Evolutionary conservation across 1,284 basidiomycete genomes (phyloP).

Genomic region (Gastroboletus turbinatus): DNA sequence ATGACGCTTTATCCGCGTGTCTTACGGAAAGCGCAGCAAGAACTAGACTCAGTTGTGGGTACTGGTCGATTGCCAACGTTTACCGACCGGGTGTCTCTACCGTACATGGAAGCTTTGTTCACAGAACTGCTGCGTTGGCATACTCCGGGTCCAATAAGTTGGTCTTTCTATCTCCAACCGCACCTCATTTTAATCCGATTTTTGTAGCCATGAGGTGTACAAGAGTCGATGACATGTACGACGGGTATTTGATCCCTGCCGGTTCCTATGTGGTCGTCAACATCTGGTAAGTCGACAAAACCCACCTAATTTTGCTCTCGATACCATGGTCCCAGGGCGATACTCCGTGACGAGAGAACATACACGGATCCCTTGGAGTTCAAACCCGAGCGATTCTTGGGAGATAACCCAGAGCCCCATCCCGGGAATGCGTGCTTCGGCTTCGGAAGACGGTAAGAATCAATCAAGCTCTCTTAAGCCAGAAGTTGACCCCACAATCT

Average conservation of each 20-base stretch:
- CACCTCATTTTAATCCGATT: not conserved
- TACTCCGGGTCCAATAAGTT: slow-evolving; percentile 43
- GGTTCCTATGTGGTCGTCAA: slow-evolving; percentile 20
- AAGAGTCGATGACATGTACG: slow-evolving; percentile 43
- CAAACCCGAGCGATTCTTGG: slow-evolving; percentile 26
- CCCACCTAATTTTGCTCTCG: not conserved
- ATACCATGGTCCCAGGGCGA: slow-evolving; percentile 7
- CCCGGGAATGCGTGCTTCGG: slow-evolving; percentile 51
- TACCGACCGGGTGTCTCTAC: slow-evolving; percentile 24
- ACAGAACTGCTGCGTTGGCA: slow-evolving; percentile 64
- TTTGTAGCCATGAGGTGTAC: slow-evolving; percentile 43
- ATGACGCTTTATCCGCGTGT: slow-evolving; percentile 27
- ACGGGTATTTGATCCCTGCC: slow-evolving; percentile 22
- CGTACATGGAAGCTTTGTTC: slow-evolving; percentile 28
- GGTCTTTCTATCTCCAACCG: slow-evolving; percentile 28
- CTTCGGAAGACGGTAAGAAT: slow-evolving; percentile 51
- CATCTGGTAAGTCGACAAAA: slow-evolving; percentile 16
- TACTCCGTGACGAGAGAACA: slow-evolving; percentile 14
- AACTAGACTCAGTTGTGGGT: slow-evolving; percentile 58
- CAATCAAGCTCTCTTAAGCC: not conserved
- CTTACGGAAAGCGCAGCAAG: slow-evolving; percentile 50
- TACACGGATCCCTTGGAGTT: slow-evolving; percentile 18
- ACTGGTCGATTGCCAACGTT: slow-evolving; percentile 37
- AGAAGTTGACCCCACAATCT: not conserved
- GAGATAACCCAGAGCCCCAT: slow-evolving; percentile 41